A percentile compares a stretch with the other conserved stretches of the same genome.
Evolutionary conservation across 345 rosid genomes (phyloP).

Genomic region (Salix suchowensis): DNA sequence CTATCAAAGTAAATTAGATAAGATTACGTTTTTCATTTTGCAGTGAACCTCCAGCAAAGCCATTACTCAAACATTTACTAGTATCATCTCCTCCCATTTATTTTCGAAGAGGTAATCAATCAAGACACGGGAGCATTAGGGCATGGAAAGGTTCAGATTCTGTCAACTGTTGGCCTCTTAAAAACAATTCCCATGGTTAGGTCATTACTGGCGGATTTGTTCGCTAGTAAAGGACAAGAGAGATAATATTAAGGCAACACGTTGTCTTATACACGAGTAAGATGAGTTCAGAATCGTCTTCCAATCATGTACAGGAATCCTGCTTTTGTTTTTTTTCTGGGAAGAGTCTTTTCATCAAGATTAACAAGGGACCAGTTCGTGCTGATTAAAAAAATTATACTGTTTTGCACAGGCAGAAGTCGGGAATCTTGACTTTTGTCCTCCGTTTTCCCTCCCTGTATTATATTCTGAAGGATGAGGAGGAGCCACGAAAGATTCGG

Average conservation of each 20-base stretch:
- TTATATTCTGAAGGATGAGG: not conserved
- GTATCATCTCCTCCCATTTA: not conserved
- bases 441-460: not conserved
- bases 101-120: not conserved
- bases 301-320: not conserved
- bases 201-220: not conserved
- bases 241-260: not conserved
- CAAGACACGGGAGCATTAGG: not conserved
- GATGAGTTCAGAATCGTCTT: too few species aligned
- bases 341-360: conserved; percentile 18
- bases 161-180: not conserved
- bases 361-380: conserved; percentile 13
- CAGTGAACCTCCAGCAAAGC: not conserved
- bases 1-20: not conserved
- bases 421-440: conserved; percentile 33
- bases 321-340: not conserved
- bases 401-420: conserved; percentile 3
- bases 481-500: conserved; percentile 17
- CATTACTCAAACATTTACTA: not conserved
- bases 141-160: not conserved
- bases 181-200: too few species aligned
- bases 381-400: not conserved
- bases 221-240: not conserved
- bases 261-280: not conserved
- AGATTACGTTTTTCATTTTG: not conserved